phyloP scores from a whole-genome alignment of 768 basidiomycete species.

The Serendipita vermifera region DNA sequence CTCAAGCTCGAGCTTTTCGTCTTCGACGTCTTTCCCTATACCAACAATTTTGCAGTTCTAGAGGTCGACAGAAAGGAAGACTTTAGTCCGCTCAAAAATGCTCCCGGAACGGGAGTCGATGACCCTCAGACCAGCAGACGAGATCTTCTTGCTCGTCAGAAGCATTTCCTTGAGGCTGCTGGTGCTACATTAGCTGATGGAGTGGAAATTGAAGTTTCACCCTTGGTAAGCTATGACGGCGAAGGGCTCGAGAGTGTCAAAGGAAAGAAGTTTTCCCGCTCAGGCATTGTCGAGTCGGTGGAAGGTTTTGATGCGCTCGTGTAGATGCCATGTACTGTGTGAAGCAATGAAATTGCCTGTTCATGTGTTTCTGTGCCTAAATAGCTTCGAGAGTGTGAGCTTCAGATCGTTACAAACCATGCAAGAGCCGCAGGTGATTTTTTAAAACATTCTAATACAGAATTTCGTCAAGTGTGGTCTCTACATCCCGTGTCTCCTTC shows the following conservation, averaged over 20 bases:
- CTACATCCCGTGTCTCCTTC: too few relatives aligned
- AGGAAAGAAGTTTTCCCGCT: conserved; percentile 66
- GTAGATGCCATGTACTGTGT: conserved; percentile 23
- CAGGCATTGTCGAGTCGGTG: conserved; percentile 49
- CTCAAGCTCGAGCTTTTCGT: conserved; percentile 99
- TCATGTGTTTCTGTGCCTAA: background rate
- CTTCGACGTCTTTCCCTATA: conserved; percentile 96
- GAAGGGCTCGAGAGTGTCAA: conserved; percentile 73
- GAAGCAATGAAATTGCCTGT: background rate
- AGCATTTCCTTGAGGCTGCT: conserved; percentile 62
- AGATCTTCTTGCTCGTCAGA: conserved; percentile 81
- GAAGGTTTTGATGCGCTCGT: conserved; percentile 62
- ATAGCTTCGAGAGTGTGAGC: background rate
- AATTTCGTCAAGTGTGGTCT: too few relatives aligned
- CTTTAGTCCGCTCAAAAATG: conserved; percentile 96
- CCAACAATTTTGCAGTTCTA: conserved; percentile 67
- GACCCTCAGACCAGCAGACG: conserved; percentile 81
- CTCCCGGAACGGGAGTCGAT: conserved; percentile 81
- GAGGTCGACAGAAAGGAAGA: conserved; percentile 82
- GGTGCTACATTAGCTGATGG: conserved; percentile 62
- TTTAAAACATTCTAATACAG: too few relatives aligned
- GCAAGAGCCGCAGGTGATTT: too few relatives aligned
- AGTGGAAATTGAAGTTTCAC: conserved; percentile 83
- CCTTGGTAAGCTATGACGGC: conserved; percentile 78
- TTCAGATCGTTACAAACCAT: background rate